Evolutionary conservation across 345 rosid species (phyloP), one percentile per base, ranked within the genome.

Genomic region (Lumnitzera littorea): DNA sequence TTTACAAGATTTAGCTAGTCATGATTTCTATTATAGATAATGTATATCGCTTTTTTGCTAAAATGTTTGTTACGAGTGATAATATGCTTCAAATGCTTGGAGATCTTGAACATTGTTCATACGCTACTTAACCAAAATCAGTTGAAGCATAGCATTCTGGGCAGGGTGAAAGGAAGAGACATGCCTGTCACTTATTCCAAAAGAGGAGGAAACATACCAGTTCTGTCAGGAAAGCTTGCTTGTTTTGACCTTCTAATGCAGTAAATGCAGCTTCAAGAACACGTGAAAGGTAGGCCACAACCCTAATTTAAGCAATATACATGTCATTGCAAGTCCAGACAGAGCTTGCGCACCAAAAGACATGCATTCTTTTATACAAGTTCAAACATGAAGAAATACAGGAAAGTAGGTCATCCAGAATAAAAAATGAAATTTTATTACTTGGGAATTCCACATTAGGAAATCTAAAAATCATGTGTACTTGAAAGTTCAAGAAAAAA

Each of bases 231-330:
- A 94, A 94, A 24, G 96, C 97, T 82, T 90, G 99, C 74, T 94
- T 94, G 83, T 94, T 94, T 73, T 86, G 95, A 72, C 97, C 96
- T 69, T 94, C 99, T 51, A 91, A 76, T 49, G 92, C 96, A 53
- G 96, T 94, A 79, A 91, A 94, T 62, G 99, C 92, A 58, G 95
- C 75, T 76, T 94, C 97, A 62, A 94, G 95, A 72, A 91, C 96
- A 52, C 99, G 97, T 60, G 99, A 84, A 76, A 94, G 96, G 72
- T 94, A 94, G 46, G 96, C 96, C 75, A 95, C 99, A 55, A 83
- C 97, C 76, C 99, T 88, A 62, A 56, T 62, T 55, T 74, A 51
- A 56, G 57, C 53, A 62, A 75, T 55, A 48, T 24, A 70, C 15
- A 53, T 27, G 50, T 57, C 49, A 55, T 36, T 36, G 43, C 43